Base-by-base conservation (phyloP, 768 basidiomycete species). In the Xerocomellus amylosporus region DNA sequence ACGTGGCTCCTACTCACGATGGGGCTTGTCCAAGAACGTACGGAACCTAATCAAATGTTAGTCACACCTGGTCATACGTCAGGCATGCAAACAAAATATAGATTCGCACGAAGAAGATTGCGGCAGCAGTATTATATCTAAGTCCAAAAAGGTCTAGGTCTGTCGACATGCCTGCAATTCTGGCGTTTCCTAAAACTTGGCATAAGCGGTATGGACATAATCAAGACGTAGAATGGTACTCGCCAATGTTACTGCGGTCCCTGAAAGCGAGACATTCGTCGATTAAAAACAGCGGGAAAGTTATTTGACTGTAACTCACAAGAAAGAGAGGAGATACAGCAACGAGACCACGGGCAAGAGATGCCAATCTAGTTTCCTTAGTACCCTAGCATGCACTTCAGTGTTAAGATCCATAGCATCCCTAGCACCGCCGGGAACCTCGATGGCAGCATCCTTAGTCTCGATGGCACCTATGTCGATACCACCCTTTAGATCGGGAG, bases 241-340 rank as follows among this genome's bases (percentile, higher is more conserved):
- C 61, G 49, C 77, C 77, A 46, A 79, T 67, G 57, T 77, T 79
- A 46, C 70, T 62, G 13, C 77, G 74, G 55, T 79, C 77, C 28
- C 74, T 75, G 42, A 19, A 42, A 24, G 26, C 14, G 28, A 39
- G 30, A 46, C 24, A 19, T 39, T 30, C 20, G 30, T 46, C 24
- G 8, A 14, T 24, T 13, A 17, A 40, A 37, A 20, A 3, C 8
- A n/a, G 8, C 8, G 5, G 26, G n/a, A 30, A 46, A 8, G n/a
- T 8, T 31, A 24, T 24, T 14, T 28, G 19, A 20, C 2, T 7
- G 2, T 36, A 3, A 58, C 60, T 58, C 36, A 63, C 60, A 59
- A 40, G 28, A 59, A 61, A 2, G 41, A 50, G 8, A 62, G 38
- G 8, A 53, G 48, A 12, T 49, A 62, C 7, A 53, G 24, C 17